phyloP scores from a whole-genome alignment of 495 filamentous ascomycete genomes.

The Sporormia fimetaria region DNA sequence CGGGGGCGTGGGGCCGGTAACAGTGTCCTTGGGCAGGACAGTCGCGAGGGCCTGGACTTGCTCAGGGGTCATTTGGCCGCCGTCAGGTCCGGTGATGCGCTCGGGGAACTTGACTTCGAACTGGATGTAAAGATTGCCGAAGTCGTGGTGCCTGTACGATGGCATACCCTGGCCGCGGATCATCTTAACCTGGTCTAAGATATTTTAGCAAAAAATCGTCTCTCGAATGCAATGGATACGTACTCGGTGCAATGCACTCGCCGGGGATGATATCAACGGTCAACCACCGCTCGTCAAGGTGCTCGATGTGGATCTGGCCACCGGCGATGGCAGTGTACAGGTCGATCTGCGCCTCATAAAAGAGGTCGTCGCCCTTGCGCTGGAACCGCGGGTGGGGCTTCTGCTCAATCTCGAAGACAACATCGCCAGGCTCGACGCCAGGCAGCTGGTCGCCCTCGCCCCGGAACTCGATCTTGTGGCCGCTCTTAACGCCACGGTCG shows the following conservation, averaged over 20 bases:
- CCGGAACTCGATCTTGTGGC: slow-evolving; percentile 89
- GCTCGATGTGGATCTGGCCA: slow-evolving; percentile 80
- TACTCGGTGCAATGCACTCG: slow-evolving; percentile 89
- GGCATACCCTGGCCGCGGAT: slow-evolving; percentile 98
- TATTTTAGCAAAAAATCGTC: slow-evolving; percentile 18
- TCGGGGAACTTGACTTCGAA: slow-evolving; percentile 94
- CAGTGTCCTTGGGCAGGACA: slow-evolving; percentile 62
- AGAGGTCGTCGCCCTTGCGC: slow-evolving; percentile 90
- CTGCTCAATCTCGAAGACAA: slow-evolving; percentile 95
- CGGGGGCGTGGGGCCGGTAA: slow-evolving; percentile 49
- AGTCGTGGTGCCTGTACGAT: slow-evolving; percentile 88
- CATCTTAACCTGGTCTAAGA: slow-evolving; percentile 78
- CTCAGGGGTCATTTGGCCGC: slow-evolving; percentile 45
- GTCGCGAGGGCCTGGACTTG: slow-evolving; percentile 54
- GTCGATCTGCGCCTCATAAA: slow-evolving; percentile 92
- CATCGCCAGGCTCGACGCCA: slow-evolving; percentile 83
- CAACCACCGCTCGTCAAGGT: slow-evolving; percentile 94
- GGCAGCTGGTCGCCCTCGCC: slow-evolving; percentile 97
- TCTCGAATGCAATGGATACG: slow-evolving; percentile 7
- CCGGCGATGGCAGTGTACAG: slow-evolving; percentile 90
- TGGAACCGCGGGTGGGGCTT: slow-evolving; percentile 94
- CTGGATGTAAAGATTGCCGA: slow-evolving; percentile 92
- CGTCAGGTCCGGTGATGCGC: slow-evolving; percentile 32
- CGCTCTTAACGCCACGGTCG: slow-evolving; percentile 83
- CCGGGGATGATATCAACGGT: slow-evolving; percentile 81